A percentile compares a stretch with the other conserved stretches of the same genome.
Conservation (phyloP, 2,329 filamentous ascomycete species). For the Cercospora zeina region DNA sequence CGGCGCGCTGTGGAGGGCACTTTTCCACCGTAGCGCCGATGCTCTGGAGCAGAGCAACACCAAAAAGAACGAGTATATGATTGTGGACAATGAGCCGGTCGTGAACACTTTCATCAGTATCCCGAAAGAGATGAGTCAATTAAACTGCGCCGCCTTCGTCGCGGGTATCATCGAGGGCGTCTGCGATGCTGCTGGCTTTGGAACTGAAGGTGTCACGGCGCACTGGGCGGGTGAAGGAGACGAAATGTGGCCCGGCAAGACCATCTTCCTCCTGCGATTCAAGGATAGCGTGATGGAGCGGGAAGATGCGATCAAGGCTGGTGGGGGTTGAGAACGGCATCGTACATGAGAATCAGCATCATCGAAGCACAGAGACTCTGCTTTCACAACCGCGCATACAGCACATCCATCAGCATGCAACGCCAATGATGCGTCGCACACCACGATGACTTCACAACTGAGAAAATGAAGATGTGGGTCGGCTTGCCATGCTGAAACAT, state of each 20-base stretch:
- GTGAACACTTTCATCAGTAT: conserved; percentile 94
- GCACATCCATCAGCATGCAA: neutral
- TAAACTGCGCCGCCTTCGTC: conserved; percentile 95
- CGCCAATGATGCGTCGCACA: neutral
- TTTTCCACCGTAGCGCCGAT: conserved; percentile 88
- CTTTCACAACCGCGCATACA: neutral
- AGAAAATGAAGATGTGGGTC: neutral
- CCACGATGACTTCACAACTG: neutral
- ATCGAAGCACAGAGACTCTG: neutral
- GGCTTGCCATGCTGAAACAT: neutral
- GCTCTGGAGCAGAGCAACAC: conserved; percentile 84
- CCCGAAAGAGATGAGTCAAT: conserved; percentile 90
- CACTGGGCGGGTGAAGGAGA: conserved; percentile 66
- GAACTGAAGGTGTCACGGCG: conserved; percentile 78
- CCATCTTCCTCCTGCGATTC: conserved; percentile 93
- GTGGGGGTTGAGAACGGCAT: conserved; percentile 31
- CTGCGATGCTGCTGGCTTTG: conserved; percentile 88
- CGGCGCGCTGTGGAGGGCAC: conserved; percentile 84
- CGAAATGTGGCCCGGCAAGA: conserved; percentile 89
- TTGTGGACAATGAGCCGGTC: conserved; percentile 94
- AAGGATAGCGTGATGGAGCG: conserved; percentile 86
- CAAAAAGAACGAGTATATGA: conserved; percentile 96
- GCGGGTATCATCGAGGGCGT: conserved; percentile 94
- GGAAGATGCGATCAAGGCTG: conserved; percentile 59
- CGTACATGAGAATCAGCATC: neutral